These are phyloP conservation scores for Neurospora sp. DNA, from an alignment of 495 filamentous ascomycete genomes.

Conservation along the genomic window DNA sequence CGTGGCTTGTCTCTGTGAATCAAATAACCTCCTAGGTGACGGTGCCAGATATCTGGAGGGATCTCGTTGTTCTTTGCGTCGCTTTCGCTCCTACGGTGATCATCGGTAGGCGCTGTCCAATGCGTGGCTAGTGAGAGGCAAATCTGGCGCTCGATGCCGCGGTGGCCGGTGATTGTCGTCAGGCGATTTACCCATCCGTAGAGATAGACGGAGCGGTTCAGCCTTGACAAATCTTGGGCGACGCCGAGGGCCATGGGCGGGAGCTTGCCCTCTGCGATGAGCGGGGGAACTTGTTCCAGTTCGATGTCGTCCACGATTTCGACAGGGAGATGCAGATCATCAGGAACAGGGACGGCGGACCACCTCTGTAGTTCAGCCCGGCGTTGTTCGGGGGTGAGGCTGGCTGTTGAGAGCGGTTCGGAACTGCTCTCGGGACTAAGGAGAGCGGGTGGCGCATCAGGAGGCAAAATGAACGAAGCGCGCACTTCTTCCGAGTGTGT, in stretches of 20 bases:
- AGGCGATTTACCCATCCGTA: conserved; percentile 19
- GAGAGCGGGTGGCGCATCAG: neutral
- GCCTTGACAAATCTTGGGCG: conserved; percentile 14
- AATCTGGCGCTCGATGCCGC: conserved; percentile 23
- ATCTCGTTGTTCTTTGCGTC: conserved; percentile 1
- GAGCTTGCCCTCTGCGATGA: conserved; percentile 9
- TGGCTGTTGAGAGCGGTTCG: neutral
- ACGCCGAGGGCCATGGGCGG: conserved; percentile 19
- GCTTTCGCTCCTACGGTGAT: neutral
- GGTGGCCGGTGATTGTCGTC: conserved; percentile 21
- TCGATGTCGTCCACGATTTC: conserved; percentile 18
- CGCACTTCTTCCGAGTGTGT: conserved; percentile 28
- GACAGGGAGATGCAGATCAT: conserved; percentile 17
- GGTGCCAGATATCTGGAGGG: conserved; percentile 22
- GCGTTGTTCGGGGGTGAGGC: neutral
- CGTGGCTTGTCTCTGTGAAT: conserved; percentile 25
- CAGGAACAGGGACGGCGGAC: conserved; percentile 17
- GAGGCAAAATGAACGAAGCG: conserved; percentile 21
- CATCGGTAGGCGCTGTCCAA: conserved; percentile 4
- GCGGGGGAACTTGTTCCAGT: conserved; percentile 4
- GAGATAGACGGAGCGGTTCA: conserved; percentile 24
- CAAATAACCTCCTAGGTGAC: conserved; percentile 21
- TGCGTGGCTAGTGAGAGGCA: conserved; percentile 16
- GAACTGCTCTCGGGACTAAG: neutral
- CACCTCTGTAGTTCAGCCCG: conserved; percentile 11